Conservation (phyloP, 2,329 filamentous ascomycete genomes). For the Calycina marina region DNA sequence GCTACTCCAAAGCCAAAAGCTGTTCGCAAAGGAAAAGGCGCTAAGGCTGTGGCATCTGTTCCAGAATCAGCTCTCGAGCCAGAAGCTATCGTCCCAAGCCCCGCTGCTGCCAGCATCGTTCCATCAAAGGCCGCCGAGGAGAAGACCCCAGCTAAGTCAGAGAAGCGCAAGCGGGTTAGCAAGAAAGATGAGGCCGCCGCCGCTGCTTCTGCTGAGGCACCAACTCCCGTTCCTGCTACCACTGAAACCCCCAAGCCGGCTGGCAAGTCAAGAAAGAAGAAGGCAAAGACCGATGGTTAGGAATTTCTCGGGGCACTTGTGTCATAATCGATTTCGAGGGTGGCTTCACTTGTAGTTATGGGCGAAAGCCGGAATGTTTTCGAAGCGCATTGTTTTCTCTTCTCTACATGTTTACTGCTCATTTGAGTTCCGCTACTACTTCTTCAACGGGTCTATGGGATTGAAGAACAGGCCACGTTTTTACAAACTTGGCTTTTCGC, state of each 20-base stretch:
- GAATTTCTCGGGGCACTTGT: too few species aligned
- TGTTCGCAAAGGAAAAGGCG: constrained; percentile 23
- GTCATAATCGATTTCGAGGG: too few species aligned
- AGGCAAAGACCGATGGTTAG: constrained; percentile 41
- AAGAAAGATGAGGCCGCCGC: constrained; percentile 30
- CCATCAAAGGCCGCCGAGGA: constrained; percentile 14
- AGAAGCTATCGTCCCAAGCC: constrained; percentile 9
- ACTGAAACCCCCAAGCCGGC: constrained; percentile 17
- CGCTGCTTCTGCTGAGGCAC: constrained; percentile 29
- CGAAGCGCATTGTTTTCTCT: too few species aligned
- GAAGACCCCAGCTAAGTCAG: constrained; percentile 29
- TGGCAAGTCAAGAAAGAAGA: constrained; percentile 21
- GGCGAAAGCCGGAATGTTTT: too few species aligned
- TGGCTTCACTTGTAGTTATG: too few species aligned
- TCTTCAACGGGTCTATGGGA: too few species aligned
- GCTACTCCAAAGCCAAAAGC: constrained; percentile 37
- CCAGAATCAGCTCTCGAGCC: constrained; percentile 11
- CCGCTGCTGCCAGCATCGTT: constrained; percentile 10
- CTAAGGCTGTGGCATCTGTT: constrained; percentile 12
- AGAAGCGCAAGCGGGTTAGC: constrained; percentile 46
- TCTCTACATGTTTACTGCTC: too few species aligned
- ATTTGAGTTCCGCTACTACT: too few species aligned
- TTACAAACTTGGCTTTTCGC: too few species aligned
- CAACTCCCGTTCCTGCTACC: constrained; percentile 13
- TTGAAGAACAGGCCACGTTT: too few species aligned